Percentiles rank a stretch among this genome's conserved stretches.
These are phyloP conservation scores for Hyaloscypha finlandica DNA, from an alignment of 495 filamentous ascomycete species.

Conservation along the genomic window DNA sequence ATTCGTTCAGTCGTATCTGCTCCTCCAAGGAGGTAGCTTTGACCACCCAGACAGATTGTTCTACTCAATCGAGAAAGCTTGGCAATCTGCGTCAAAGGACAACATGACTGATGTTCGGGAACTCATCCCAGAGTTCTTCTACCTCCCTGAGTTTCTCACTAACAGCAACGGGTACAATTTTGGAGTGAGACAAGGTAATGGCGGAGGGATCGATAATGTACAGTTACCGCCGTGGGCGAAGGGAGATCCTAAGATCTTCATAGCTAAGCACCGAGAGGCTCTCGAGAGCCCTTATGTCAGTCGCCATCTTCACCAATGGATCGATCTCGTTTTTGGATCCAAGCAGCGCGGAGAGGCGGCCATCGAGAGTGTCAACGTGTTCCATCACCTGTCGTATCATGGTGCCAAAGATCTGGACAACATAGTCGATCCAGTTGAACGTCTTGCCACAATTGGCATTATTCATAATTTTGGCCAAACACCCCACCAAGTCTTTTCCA, in stretches of 20 bases:
- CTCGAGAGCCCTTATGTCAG: constrained; percentile 94
- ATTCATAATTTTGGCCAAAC: constrained; percentile 99
- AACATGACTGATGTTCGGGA: constrained; percentile 95
- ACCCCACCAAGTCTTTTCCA: constrained; percentile 88
- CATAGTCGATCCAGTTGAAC: constrained; percentile 84
- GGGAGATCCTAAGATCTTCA: constrained; percentile 93
- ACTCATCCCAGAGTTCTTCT: constrained; percentile 95
- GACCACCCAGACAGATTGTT: constrained; percentile 96
- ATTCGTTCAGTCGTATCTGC: constrained; percentile 93
- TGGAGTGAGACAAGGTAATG: constrained; percentile 77
- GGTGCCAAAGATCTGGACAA: constrained; percentile 90
- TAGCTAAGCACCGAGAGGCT: constrained; percentile 90
- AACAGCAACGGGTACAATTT: constrained; percentile 96
- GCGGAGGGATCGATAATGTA: constrained; percentile 79
- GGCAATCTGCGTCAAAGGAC: constrained; percentile 84
- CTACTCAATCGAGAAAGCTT: constrained; percentile 88
- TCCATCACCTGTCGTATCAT: constrained; percentile 92
- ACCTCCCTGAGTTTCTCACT: constrained; percentile 86
- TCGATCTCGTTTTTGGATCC: constrained; percentile 91
- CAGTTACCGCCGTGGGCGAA: constrained; percentile 94
- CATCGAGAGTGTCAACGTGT: constrained; percentile 89
- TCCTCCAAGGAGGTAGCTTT: constrained; percentile 95
- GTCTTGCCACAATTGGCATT: constrained; percentile 85
- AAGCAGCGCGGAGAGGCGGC: constrained; percentile 96
- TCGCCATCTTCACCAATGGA: constrained; percentile 88